Conservation (phyloP, 257 asterid genomes). For the Solanum chiquidenum region DNA sequence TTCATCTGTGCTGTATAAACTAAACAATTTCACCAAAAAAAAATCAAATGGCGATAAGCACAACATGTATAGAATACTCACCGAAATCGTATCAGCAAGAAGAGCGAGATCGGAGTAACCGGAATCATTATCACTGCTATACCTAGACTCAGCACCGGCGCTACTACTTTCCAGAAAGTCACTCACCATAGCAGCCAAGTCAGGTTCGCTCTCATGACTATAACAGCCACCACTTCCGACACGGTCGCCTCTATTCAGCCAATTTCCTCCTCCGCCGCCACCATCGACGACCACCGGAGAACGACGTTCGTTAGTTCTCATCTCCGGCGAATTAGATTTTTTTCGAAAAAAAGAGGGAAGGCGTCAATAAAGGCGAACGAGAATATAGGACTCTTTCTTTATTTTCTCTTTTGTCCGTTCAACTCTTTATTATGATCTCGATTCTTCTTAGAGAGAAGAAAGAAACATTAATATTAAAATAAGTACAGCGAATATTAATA, state of each 20-base stretch:
- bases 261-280: neutral
- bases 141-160: slow-evolving; percentile 25
- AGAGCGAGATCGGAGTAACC: slow-evolving; percentile 29
- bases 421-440: neutral
- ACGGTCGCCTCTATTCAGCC: slow-evolving; percentile 14
- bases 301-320: slow-evolving; percentile 5
- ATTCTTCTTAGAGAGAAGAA: neutral
- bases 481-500: neutral
- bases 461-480: neutral
- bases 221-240: slow-evolving; percentile 8
- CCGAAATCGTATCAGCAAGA: slow-evolving; percentile 35
- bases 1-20: neutral
- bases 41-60: neutral
- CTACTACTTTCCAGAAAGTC: slow-evolving; percentile 33
- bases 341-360: neutral
- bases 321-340: neutral
- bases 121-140: slow-evolving; percentile 32
- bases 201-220: slow-evolving; percentile 36
- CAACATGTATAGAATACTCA: slow-evolving; percentile 1
- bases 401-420: neutral
- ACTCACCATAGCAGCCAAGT: slow-evolving; percentile 30
- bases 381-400: neutral
- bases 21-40: neutral
- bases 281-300: slow-evolving; percentile 13
- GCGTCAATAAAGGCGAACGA: neutral